Evolutionary conservation across 345 rosid species (phyloP), one percentile per base, ranked within the genome.

Genomic region (Brassica incana): DNA sequence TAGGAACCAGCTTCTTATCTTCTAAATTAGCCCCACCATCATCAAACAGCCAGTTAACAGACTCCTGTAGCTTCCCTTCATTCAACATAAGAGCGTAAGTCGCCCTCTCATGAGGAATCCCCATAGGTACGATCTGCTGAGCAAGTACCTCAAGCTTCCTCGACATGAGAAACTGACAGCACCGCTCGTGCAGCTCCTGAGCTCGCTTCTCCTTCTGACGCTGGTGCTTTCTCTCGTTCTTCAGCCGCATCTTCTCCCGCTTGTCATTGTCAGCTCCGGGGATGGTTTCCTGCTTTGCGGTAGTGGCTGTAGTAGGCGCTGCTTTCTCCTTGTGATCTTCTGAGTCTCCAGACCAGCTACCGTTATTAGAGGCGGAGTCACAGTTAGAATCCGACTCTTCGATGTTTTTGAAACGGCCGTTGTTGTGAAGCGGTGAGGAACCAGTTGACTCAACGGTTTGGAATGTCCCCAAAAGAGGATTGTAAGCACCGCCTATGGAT

Each of bases 301-400:
- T 12, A 75, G 62, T 69, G 77, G 65, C 2, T 5, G 56, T 85
- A 45, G 88, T 79, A 4, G 54, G 14, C 0, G 5, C 54, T 27
- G 66, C 48, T 84, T 89, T 94, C 77, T 94, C 96, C 74, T 92
- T 92, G 40, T 88, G 97, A 69, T 94, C 97, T 89, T 94, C 98
- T 0, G 98, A 94, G 20, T 94, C 98, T 59, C 98, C 97, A 25
- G 98, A 94, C 90, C 94, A 92, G 86, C 98, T 94, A 84, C 87
- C 96, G 62, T 88, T 94, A 80, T 92, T 94, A 76, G 98, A 94
- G 67, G 86, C 84, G 33, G 93, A 88, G 83, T 94, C 98, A 85
- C 85, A 94, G 74, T 92, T 80, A 12, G 87, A 91, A 72, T 92
- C 96, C 12, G 88, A 86, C 84, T 94, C 98, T 64, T 94, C 97